Evolutionary conservation across 208 protist species (phyloP), one percentile per base, ranked within the genome.

Genomic region (Trypanosoma avium): DNA sequence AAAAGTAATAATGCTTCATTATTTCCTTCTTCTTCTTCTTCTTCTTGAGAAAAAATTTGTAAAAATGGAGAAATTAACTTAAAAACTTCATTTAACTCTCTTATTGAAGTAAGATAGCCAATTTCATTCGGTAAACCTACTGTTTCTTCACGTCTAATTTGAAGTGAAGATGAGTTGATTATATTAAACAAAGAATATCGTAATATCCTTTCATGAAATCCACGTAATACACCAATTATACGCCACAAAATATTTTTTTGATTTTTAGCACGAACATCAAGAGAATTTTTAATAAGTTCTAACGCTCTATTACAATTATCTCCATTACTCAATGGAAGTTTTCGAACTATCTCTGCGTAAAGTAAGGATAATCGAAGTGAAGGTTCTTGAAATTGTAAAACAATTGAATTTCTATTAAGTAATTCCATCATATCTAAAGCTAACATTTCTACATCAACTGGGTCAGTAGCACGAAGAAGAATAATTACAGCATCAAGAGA

Each of bases 201-300:
- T 42, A 50, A 33, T 35, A 72, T 36, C 17, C 47, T 46, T 35
- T 54, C 57, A 30, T 50, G 38, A 13, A 64, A 65, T 0, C 66
- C 66, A 49, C 66, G 57, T 4, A 72, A 19, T 2, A 72, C 48
- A 30, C 66, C 66, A 61, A 42, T 35, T 33, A 50, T 32, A 36
- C 66, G 40, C 66, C 66, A 72, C 12, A 61, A 29, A 2, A 30
- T 17, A 13, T 17, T 24, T 0, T 40, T 33, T 13, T 22, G 8
- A 9, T 30, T 36, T n/a, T n/a, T 30, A 13, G n/a, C 15, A 15
- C 21, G 17, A n/a, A 52, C 12, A 12, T 9, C 12, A 21, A 61
- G 9, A n/a, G 27, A 7, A 15, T 40, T 13, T 26, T 21, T 54
- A 45, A 63, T 42, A 19, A 70, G 9, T 26, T 3, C 6, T 47